phyloP scores from a whole-genome alignment of 2,329 filamentous ascomycete genomes.

The Sclerotinia minor region DNA sequence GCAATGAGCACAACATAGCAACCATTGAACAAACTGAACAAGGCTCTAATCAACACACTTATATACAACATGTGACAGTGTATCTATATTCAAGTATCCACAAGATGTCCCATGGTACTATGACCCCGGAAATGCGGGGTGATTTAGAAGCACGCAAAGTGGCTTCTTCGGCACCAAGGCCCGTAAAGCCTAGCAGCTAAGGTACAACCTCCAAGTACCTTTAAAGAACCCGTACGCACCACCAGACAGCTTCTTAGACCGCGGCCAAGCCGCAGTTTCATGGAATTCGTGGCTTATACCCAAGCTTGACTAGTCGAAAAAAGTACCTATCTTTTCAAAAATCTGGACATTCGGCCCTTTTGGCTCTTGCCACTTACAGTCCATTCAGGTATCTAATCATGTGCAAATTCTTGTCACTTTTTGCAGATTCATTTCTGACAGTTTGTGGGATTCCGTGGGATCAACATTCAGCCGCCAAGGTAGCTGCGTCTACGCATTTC shows the following conservation, averaged over 20 bases:
- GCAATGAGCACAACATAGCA: neutral
- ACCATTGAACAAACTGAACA: neutral
- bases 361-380: neutral
- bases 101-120: neutral
- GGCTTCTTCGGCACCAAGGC: conserved; percentile 11
- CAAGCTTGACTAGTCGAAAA: conserved; percentile 1
- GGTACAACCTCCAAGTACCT: neutral
- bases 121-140: conserved; percentile 7
- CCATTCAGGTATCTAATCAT: neutral
- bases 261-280: neutral
- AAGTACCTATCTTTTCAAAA: too few species aligned
- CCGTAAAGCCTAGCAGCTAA: conserved; percentile 6
- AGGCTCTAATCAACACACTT: neutral
- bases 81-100: neutral
- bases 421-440: neutral
- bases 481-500: conserved; percentile 67
- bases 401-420: neutral
- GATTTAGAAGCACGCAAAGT: neutral
- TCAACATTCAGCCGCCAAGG: conserved; percentile 46
- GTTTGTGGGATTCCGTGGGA: neutral
- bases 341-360: conserved; percentile 10
- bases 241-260: neutral
- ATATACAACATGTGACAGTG: conserved; percentile 3
- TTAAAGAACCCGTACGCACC: neutral
- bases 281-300: conserved; percentile 10